Conservation (phyloP, 331 rosid species). For the Erythrophleum ivorense region DNA sequence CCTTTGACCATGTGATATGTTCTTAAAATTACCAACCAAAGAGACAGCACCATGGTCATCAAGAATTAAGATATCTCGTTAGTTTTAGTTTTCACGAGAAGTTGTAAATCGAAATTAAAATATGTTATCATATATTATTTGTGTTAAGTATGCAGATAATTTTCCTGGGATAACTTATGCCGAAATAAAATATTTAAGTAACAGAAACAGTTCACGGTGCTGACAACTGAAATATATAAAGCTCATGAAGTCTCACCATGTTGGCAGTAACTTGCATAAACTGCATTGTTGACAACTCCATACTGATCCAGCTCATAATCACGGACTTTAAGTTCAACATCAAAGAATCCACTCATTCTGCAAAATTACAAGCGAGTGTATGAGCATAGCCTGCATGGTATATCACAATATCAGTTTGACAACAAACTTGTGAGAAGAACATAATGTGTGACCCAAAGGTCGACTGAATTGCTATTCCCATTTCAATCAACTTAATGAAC, state of each 20-base stretch:
- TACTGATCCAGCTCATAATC: constrained; percentile 94
- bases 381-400: neutral
- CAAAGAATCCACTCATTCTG: constrained; percentile 74
- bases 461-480: constrained; percentile 8
- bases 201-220: constrained; percentile 11
- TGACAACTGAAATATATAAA: neutral
- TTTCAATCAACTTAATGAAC: constrained; percentile 11
- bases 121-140: neutral
- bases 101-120: constrained; percentile 9
- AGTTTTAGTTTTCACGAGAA: constrained; percentile 19
- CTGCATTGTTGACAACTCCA: constrained; percentile 91
- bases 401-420: neutral
- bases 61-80: neutral
- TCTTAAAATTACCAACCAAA: constrained; percentile 20
- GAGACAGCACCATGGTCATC: neutral
- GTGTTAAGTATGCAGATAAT: neutral
- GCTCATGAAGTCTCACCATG: constrained; percentile 62
- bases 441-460: neutral
- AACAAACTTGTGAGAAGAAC: neutral
- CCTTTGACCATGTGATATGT: neutral
- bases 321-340: constrained; percentile 78
- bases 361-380: constrained; percentile 38
- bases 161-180: neutral
- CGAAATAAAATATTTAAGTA: constrained; percentile 2
- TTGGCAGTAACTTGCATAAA: constrained; percentile 92